A percentile compares a stretch with the other conserved stretches of the same genome.
Evolutionary conservation across 2,329 filamentous ascomycete species (phyloP).

Genomic region (Trichoderma sp.): DNA sequence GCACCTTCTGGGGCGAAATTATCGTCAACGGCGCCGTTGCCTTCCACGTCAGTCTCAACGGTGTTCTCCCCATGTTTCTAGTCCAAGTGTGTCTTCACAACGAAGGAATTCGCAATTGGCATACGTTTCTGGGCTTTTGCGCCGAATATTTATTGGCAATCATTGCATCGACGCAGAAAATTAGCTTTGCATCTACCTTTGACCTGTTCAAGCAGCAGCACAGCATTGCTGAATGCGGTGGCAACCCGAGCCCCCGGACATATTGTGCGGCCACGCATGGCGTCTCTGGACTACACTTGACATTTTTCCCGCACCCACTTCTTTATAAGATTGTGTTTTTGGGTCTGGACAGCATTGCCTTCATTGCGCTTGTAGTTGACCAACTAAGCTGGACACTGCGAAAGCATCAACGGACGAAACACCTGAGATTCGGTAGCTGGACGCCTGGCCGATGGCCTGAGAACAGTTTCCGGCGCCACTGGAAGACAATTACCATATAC

Average conservation of each 20-base stretch:
- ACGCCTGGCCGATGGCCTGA: constrained; percentile 36
- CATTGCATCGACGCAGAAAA: constrained; percentile 40
- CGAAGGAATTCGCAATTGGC: constrained; percentile 44
- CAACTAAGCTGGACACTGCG: constrained; percentile 41
- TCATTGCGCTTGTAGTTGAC: constrained; percentile 37
- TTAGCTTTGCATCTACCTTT: constrained; percentile 39
- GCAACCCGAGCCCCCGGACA: constrained; percentile 41
- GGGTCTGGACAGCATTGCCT: constrained; percentile 39
- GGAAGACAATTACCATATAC: constrained; percentile 33
- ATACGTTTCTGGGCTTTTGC: constrained; percentile 43
- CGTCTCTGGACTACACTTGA: constrained; percentile 37
- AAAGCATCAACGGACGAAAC: constrained; percentile 36
- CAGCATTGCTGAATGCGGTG: constrained; percentile 36
- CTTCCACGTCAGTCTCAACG: constrained; percentile 41
- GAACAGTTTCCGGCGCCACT: constrained; percentile 32
- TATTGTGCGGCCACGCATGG: constrained; percentile 41
- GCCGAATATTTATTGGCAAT: constrained; percentile 42
- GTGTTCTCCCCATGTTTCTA: constrained; percentile 41
- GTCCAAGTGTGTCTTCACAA: constrained; percentile 42
- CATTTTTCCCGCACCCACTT: constrained; percentile 41
- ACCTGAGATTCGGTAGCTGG: constrained; percentile 36
- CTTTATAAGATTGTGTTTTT: constrained; percentile 42
- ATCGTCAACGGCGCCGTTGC: constrained; percentile 41
- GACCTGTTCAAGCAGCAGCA: constrained; percentile 38
- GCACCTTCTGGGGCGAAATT: constrained; percentile 43